Conservation (phyloP, 768 basidiomycete genomes). For the Lentinula aciculospora region DNA sequence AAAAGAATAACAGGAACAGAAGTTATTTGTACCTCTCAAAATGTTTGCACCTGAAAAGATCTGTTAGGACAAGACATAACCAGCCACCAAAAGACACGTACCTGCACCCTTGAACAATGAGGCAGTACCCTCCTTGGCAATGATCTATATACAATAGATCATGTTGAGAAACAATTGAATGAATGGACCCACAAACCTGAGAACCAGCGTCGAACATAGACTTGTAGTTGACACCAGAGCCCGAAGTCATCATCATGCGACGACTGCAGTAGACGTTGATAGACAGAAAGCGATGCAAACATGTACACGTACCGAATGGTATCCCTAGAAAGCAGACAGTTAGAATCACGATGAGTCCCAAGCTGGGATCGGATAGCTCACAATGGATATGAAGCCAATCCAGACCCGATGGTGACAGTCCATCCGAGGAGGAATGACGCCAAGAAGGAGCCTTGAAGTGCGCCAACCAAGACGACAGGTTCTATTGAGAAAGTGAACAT, state of each 20-base stretch:
- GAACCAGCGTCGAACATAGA: conserved; percentile 96
- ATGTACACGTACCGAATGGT: conserved; percentile 65
- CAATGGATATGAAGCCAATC: conserved; percentile 90
- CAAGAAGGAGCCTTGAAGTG: conserved; percentile 93
- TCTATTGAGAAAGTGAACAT: conserved; percentile 41
- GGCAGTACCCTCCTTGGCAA: conserved; percentile 91
- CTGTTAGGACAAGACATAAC: conserved; percentile 12
- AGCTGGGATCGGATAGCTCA: background rate
- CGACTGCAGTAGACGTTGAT: conserved; percentile 57
- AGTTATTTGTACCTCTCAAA: background rate
- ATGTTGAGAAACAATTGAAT: background rate
- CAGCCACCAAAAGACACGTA: conserved; percentile 46
- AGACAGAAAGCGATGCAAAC: background rate
- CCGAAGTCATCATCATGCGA: conserved; percentile 99
- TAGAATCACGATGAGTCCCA: background rate
- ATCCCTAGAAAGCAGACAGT: conserved; percentile 40
- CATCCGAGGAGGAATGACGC: conserved; percentile 97
- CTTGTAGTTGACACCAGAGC: conserved; percentile 94
- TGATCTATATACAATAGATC: conserved; percentile 37
- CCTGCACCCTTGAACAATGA: conserved; percentile 99
- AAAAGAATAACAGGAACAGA: background rate
- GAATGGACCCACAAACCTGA: conserved; percentile 34
- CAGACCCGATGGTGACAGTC: conserved; percentile 99
- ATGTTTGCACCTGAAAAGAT: background rate
- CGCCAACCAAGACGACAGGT: conserved; percentile 95